phyloP scores from a whole-genome alignment of 805 yeast species.

The Sugiyamaella mastotermitis region DNA sequence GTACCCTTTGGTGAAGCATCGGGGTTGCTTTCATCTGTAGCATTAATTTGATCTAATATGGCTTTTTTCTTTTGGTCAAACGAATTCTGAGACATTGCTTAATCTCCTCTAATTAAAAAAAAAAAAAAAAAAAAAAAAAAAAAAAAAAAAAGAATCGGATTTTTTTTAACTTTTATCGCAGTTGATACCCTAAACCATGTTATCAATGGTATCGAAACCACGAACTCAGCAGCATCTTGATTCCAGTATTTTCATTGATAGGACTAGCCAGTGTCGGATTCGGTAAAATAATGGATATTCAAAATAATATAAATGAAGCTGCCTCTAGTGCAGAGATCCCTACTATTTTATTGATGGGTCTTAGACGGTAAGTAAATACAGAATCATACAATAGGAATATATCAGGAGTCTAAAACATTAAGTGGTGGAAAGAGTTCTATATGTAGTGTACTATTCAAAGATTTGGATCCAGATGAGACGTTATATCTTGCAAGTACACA shows the following conservation, averaged over 20 bases:
- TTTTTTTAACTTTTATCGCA: too few species aligned
- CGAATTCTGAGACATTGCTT: constrained; percentile 21
- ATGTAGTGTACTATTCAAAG: constrained; percentile 91
- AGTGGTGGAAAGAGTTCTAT: constrained; percentile 84
- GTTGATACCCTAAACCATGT: too few species aligned
- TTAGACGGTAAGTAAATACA: constrained; percentile 48
- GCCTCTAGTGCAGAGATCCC: too few species aligned
- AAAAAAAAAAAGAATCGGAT: too few species aligned
- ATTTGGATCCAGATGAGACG: constrained; percentile 94
- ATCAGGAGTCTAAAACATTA: not conserved
- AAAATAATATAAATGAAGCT: too few species aligned
- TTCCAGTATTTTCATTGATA: too few species aligned
- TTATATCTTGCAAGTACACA: constrained; percentile 84
- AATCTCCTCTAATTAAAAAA: too few species aligned
- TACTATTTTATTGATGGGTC: constrained; percentile 83
- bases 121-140: too few species aligned
- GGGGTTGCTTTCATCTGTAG: constrained; percentile 38
- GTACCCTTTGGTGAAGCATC: constrained; percentile 73
- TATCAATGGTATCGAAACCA: too few species aligned
- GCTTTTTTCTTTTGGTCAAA: constrained; percentile 61
- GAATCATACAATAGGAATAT: not conserved
- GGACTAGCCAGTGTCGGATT: too few species aligned
- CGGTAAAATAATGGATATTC: too few species aligned
- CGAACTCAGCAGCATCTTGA: too few species aligned
- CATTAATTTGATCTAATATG: constrained; percentile 47